Conservation (phyloP, 2,329 filamentous ascomycete genomes). For the Colletotrichum tofieldiae region DNA sequence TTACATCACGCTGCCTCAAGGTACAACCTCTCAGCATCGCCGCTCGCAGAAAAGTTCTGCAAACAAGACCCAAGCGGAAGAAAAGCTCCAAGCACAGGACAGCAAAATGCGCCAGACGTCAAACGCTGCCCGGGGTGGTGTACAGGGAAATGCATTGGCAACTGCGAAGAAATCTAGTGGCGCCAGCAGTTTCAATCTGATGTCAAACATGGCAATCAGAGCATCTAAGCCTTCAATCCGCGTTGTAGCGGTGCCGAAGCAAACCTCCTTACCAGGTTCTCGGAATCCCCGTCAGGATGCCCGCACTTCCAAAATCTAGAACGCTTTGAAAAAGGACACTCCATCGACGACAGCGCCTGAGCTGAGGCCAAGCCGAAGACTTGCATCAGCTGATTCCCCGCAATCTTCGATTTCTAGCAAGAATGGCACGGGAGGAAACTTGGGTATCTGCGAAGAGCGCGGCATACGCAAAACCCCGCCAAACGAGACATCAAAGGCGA, state of each 20-base stretch:
- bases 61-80: background rate
- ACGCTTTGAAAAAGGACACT: conserved; percentile 15
- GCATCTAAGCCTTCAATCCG: conserved; percentile 19
- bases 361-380: background rate
- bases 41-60: background rate
- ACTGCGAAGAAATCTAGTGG: background rate
- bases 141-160: too few relatives aligned
- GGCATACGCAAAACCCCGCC: background rate
- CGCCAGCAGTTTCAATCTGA: background rate
- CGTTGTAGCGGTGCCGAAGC: conserved; percentile 10
- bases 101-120: background rate
- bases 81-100: too few relatives aligned
- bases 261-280: background rate
- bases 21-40: background rate
- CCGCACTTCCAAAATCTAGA: conserved; percentile 25
- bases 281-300: conserved; percentile 16
- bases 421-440: background rate
- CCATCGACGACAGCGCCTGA: conserved; percentile 2
- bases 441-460: background rate
- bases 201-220: conserved; percentile 18
- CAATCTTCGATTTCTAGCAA: background rate
- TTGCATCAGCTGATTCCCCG: background rate
- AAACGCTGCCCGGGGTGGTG: background rate
- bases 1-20: too few relatives aligned
- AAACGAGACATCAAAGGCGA: background rate